Base-by-base conservation (phyloP, 225 moss, liverwort and hornwort genomes). In the Climacium dendroides region DNA sequence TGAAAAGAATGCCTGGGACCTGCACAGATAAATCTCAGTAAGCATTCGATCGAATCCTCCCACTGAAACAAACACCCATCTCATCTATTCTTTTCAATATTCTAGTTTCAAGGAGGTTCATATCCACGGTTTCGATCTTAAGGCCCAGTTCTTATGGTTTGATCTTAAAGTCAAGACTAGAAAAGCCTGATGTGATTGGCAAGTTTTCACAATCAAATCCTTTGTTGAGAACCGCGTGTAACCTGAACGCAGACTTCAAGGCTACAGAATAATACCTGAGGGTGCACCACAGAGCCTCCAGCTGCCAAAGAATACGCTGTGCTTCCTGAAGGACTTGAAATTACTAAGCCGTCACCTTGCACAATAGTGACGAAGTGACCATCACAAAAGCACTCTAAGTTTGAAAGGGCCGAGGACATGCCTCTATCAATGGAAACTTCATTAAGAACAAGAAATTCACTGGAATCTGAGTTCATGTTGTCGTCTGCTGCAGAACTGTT, bases 261-360 rank as follows among this genome's bases (percentile, higher is more conserved):
- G 45, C 86, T 47, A 48, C 60, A 58, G 20, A 47, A 87, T 59
- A 66, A 82, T 85, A 98, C 98, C 96, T 98, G 96, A 84, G 98
- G 95, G 90, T 98, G 98, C 81, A 98, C 96, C 93, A 96, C 96
- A 80, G 96, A 98, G 62, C 98, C 98, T 85, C 98, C 98, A 78
- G 98, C 98, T 78, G 98, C 98, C 90, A 98, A 90, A 84, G 96
- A 96, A 87, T 98, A 98, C 28, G 98, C 98, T 63, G 98, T 98
- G 85, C 98, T 98, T 75, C 98, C 98, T 41, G 98, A 98, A 30
- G 98, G 98, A 57, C 96, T 98, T 69, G 98, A 98, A 79, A 98
- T 87, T 78, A 98, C 90, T 30, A 98, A 93, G 57, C 98, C 98
- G 89, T 98, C 98, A 82, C 98, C 98, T 93, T 98, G 98, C 72